Evolutionary conservation across 208 protist species (phyloP).

Genomic region (Acanthamoeba royreba): DNA sequence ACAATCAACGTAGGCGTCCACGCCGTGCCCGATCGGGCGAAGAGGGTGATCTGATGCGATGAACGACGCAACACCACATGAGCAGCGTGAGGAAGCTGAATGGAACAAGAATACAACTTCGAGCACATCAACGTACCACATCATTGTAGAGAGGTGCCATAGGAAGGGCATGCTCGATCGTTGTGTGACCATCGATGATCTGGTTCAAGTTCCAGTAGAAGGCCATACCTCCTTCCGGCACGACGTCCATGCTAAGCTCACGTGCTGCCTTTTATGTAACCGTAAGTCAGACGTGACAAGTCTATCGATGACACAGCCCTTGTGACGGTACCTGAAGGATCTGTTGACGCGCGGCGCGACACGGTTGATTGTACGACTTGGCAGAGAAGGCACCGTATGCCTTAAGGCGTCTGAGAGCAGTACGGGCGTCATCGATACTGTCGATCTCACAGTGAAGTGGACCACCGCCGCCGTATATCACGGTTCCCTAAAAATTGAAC

Average conservation of each 20-base stretch:
- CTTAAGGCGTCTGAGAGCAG: neutral
- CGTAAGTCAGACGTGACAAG: neutral
- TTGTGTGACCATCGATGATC: constrained; percentile 46
- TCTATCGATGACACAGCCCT: neutral
- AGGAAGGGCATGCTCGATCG: constrained; percentile 36
- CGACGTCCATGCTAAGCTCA: neutral
- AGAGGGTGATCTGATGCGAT: neutral
- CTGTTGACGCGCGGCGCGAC: neutral
- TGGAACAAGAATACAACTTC: neutral
- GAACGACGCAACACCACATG: no score
- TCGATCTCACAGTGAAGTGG: neutral
- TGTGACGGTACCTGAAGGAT: neutral
- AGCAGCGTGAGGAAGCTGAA: no score
- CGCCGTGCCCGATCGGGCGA: neutral
- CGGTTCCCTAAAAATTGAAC: neutral
- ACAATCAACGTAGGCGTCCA: neutral
- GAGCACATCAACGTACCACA: neutral
- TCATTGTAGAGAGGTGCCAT: constrained; percentile 43
- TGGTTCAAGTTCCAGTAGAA: constrained; percentile 33
- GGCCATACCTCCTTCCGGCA: constrained; percentile 23
- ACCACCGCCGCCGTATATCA: constrained; percentile 19
- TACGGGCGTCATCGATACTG: neutral
- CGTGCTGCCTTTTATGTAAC: neutral
- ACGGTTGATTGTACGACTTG: constrained; percentile 47
- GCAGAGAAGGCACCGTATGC: constrained; percentile 20